Evolutionary conservation across 1,284 basidiomycete species (phyloP), one percentile per base, ranked within the genome.

Genomic region (Volvariella surrecta): DNA sequence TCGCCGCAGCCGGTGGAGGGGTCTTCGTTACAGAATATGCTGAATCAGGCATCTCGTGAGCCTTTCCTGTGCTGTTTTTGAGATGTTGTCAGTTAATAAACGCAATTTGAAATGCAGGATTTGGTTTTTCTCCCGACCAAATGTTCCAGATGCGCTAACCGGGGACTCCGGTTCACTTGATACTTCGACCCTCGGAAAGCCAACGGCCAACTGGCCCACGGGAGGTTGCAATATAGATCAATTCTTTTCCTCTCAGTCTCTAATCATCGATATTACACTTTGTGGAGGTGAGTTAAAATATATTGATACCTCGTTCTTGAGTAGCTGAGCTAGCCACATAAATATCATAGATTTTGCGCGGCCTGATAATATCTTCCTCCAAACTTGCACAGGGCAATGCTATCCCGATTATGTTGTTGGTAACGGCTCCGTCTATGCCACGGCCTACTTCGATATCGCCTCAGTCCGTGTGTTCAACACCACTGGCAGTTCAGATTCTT

Each of bases 371-470:
- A 63, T 76, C 28, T 83, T 86, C 58, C 60, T 68, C 10, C 57
- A 77, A 55, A 88, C 84, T 0, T 89, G 87, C 61, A 51, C 66
- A 1, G 79, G 79, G 17, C 58, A 61, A 7, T 85, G 83, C 59
- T 87, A 89, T 63, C 68, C 73, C n/a, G 77, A 85, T 59, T 87
- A 75, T 47, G 87, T 89, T 38, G 67, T 86, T 51, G 79, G 82
- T 24, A 59, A 76, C 45, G 74, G 82, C 28, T 73, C 74, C 18
- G 71, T 68, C 50, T 89, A 82, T 62, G 69, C 75, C 55, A 73
- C 73, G 42, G 85, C 86, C 1, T 89, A 82, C 63, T 90, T 88
- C 54, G 86, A 89, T 56, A 70, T 90, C 49, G 70, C 73, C 18
- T 76, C 67, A 43, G 68, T 83, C 42, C 67, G 71, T 37, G 69